Evolutionary conservation across 2,329 filamentous ascomycete genomes (phyloP), one percentile per base, ranked within the genome.

Genomic region (Fusarium circinatum): DNA sequence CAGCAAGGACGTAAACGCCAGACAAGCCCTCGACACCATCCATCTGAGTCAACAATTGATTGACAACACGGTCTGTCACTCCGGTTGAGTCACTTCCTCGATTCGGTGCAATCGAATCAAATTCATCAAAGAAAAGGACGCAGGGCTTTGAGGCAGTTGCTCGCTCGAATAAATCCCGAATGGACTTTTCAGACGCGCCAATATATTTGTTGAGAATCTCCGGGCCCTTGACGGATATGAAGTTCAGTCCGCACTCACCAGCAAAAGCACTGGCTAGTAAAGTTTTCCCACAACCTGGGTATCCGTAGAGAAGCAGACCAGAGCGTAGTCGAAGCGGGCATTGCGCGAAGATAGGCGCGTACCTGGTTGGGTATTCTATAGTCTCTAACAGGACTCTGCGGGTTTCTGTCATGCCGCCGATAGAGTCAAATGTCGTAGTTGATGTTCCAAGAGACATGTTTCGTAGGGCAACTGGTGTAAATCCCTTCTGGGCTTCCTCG

Each of bases 171-270:
- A 99, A 86, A 81, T 99, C 96, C 39, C 96, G 91, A 10, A 99
- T 95, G 67, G 92, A 94, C 86, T 98, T 98, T 79, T 99, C 96
- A 32, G 94, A 97, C 1, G 96, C 96, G 79, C 96, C 96, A 66
- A 99, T 98, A 82, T 99, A 99, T 84, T 99, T 99, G 87, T 99
- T 99, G 58, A 99, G 85, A 66, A 99, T 98, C 82, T 99, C 96
- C 0, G 96, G 96, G 1, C 96, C 96, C 84, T 99, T 99, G 79
- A 99, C 96, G 42, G 92, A 95, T 82, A 99, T 99, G 83, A 99
- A 99, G 82, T 99, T 99, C 68, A 99, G 90, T 0, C 96, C 96
- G 79, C 96, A 98, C 84, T 99, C 96, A 62, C 96, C 96, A 20
- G 96, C 96, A 22, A 99, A 95, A 1, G 96, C 96, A 64, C 94